Conservation (phyloP, 2,329 filamentous ascomycete genomes). For the Ophiostoma quercus region DNA sequence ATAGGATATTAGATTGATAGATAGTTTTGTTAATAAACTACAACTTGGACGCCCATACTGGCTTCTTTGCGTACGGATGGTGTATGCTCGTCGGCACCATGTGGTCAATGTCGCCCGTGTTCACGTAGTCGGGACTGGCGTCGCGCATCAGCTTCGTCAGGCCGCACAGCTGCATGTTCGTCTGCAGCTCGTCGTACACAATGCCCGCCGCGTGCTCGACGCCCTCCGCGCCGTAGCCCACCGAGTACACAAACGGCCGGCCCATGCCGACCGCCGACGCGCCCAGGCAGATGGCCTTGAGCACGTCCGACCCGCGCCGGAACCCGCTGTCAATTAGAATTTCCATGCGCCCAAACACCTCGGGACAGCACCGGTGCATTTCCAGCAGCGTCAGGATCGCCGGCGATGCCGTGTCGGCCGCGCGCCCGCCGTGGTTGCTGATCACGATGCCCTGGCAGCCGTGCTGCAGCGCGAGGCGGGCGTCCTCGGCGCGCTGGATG, state of each 20-base stretch:
- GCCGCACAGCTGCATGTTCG: slow-evolving; percentile 36
- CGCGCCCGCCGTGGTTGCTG: slow-evolving; percentile 55
- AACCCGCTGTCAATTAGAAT: slow-evolving; percentile 42
- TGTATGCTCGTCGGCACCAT: slow-evolving; percentile 29
- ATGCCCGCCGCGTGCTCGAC: slow-evolving; percentile 41
- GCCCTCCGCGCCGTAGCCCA: slow-evolving; percentile 41
- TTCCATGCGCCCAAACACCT: slow-evolving; percentile 38
- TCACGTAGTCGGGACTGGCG: slow-evolving; percentile 27
- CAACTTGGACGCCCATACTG: slow-evolving; percentile 21
- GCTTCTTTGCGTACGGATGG: slow-evolving; percentile 26
- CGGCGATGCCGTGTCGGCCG: slow-evolving; percentile 45
- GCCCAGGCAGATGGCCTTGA: slow-evolving; percentile 42
- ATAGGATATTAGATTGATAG: not conserved
- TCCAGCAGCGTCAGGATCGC: slow-evolving; percentile 39
- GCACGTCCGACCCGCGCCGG: slow-evolving; percentile 40
- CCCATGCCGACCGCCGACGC: slow-evolving; percentile 44
- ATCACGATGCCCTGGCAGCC: slow-evolving; percentile 51
- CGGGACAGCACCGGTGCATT: slow-evolving; percentile 38
- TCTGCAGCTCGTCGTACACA: slow-evolving; percentile 37
- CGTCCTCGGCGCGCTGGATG: slow-evolving; percentile 52
- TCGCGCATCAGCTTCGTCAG: slow-evolving; percentile 28
- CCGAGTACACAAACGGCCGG: slow-evolving; percentile 42
- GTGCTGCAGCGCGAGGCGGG: slow-evolving; percentile 43
- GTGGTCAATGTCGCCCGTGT: slow-evolving; percentile 32
- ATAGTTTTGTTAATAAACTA: not conserved